Conservation (phyloP, 306 rosid genomes). For the Canavalia gladiata region DNA sequence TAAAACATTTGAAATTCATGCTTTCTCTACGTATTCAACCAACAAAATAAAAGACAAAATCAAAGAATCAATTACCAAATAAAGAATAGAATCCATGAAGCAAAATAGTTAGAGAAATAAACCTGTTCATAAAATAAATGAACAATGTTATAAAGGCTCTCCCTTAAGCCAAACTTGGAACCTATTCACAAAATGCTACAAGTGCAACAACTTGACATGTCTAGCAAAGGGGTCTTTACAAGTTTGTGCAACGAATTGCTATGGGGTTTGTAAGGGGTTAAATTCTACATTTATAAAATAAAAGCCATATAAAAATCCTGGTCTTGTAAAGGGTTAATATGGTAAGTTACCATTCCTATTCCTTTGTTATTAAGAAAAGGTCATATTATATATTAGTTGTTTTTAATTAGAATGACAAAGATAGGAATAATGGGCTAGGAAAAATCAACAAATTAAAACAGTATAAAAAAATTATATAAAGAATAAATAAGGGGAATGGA, state of each 20-base stretch:
- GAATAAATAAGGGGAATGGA: too few species aligned
- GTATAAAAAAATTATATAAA: too few species aligned
- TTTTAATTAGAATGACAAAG: too few species aligned
- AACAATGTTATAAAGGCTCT: background rate
- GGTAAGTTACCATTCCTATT: too few species aligned
- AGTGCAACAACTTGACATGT: slow-evolving; percentile 9
- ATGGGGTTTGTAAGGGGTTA: too few species aligned
- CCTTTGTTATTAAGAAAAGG: too few species aligned
- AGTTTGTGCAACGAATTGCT: slow-evolving; percentile 4
- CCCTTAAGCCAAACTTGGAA: background rate
- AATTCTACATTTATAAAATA: too few species aligned
- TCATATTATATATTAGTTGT: too few species aligned
- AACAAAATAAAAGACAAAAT: background rate
- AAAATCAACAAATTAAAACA: too few species aligned
- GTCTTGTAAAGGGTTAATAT: too few species aligned
- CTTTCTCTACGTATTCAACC: background rate
- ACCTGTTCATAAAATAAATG: background rate
- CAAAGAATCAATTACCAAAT: background rate
- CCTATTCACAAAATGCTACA: background rate
- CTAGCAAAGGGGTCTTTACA: background rate
- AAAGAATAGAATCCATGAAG: slow-evolving; percentile 26
- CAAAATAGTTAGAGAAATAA: slow-evolving; percentile 2
- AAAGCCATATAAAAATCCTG: too few species aligned
- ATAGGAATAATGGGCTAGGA: too few species aligned
- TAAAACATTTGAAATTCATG: slow-evolving; percentile 4